Evolutionary conservation across 2,329 filamentous ascomycete genomes (phyloP).

Genomic region (Lasiodiplodia citricola): DNA sequence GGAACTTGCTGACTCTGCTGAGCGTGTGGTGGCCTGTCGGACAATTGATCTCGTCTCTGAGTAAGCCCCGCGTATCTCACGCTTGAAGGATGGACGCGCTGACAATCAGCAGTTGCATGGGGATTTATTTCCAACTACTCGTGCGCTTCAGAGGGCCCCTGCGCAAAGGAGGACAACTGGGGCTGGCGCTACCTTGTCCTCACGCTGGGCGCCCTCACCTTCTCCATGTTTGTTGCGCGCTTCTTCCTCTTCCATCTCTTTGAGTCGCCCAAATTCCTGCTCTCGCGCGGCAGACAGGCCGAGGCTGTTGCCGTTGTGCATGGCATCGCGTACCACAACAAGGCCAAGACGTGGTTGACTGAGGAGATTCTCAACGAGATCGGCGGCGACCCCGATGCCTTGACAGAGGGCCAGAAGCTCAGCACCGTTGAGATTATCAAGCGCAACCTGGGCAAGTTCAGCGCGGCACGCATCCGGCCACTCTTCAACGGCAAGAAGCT

Average conservation of each 20-base stretch:
- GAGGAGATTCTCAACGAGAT: slow-evolving; percentile 67
- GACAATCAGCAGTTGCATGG: slow-evolving; percentile 66
- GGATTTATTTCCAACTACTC: slow-evolving; percentile 74
- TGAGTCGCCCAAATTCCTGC: slow-evolving; percentile 84
- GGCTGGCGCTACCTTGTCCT: slow-evolving; percentile 79
- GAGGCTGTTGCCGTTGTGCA: slow-evolving; percentile 83
- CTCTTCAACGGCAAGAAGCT: slow-evolving; percentile 61
- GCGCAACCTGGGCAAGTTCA: slow-evolving; percentile 69
- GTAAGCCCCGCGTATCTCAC: slow-evolving; percentile 22
- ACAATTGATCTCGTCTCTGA: slow-evolving; percentile 71
- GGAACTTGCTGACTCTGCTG: slow-evolving; percentile 76
- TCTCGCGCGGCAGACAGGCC: slow-evolving; percentile 75
- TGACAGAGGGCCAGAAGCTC: slow-evolving; percentile 46
- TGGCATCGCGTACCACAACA: slow-evolving; percentile 75
- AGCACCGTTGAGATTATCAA: slow-evolving; percentile 57
- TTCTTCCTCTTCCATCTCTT: slow-evolving; percentile 82
- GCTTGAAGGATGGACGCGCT: slow-evolving; percentile 22
- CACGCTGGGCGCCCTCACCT: slow-evolving; percentile 73
- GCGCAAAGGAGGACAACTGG: slow-evolving; percentile 59
- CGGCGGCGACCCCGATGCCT: slow-evolving; percentile 54
- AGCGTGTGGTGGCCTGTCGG: slow-evolving; percentile 88
- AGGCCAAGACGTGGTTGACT: slow-evolving; percentile 60
- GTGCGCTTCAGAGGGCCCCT: slow-evolving; percentile 42
- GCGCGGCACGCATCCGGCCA: slow-evolving; percentile 67
- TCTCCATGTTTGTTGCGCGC: slow-evolving; percentile 77